Evolutionary conservation across 2,329 filamentous ascomycete species (phyloP), one percentile per base, ranked within the genome.

Genomic region (Tolypocladium endophyticum): DNA sequence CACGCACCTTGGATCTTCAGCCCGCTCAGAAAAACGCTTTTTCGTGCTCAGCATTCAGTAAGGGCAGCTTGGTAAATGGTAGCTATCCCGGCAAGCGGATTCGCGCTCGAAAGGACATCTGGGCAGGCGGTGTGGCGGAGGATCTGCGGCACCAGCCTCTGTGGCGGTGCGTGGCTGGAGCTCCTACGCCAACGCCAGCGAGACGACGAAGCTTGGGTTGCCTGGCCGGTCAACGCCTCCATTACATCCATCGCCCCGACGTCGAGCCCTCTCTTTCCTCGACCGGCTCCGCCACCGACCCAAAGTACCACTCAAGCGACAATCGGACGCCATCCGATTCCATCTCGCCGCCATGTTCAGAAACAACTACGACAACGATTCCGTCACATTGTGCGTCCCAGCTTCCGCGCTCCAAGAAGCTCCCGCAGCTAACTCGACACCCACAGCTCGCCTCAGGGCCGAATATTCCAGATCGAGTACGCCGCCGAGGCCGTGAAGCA

Each of bases 281-380:
- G 25, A 54, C 43, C 60, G 36, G 55, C 47, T 57, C 61, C 58
- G 14, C 25, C 58, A 25, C 57, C 55, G 56, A 50, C 58, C 59
- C 59, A 58, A 60, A 45, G 23, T 36, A 16, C 28, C 38, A 53
- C n/a, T 9, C 28, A 35, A 56, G 57, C 61, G 41, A 58, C 62
- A 60, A 59, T n/a, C 20, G 47, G 55, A 35, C 30, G 20, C 9
- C 7, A 8, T 43, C 39, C 39, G 39, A 56, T n/a, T 11, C 25
- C 36, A 57, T 39, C 38, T 45, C 58, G 61, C 66, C 83, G 87
- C 72, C 72, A 97, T 99, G 94, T 99, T 99, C 81, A 86, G 94
- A 79, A 99, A 99, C 84, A 97, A 97, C 79, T 99, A 99, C 84
- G 94, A 99, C 81, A 99, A 99, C 86, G 94, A 99, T 79, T 96